phyloP scores from a whole-genome alignment of 495 filamentous ascomycete species.

The Aspergillus asperescens region DNA sequence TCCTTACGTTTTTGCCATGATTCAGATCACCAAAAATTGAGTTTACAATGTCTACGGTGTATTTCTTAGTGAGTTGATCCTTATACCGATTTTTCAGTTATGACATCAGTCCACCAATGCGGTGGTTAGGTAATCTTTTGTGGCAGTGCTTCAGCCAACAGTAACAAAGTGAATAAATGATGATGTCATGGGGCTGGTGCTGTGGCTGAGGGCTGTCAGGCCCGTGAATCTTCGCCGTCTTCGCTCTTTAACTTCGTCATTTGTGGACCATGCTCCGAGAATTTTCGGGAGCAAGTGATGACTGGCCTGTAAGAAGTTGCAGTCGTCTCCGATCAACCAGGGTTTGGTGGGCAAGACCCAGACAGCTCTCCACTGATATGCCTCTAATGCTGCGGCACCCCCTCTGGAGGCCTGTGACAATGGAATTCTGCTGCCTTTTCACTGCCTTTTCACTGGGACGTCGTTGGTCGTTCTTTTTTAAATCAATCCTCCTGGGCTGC shows the following conservation, averaged over 20 bases:
- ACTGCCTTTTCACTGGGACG: conserved; percentile 13
- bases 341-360: not conserved
- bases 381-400: conserved; percentile 6
- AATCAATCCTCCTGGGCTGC: not conserved
- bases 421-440: conserved; percentile 22
- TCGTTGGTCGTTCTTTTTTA: not conserved
- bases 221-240: not conserved
- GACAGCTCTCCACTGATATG: conserved; percentile 16
- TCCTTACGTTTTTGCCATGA: not conserved
- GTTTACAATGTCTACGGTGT: not conserved
- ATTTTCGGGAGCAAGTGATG: not conserved
- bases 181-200: conserved; percentile 12
- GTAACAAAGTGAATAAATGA: too few species aligned
- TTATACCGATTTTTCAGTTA: too few species aligned
- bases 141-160: not conserved
- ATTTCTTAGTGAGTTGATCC: too few species aligned
- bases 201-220: too few species aligned
- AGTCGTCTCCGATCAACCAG: not conserved
- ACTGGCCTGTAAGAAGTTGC: conserved; percentile 8
- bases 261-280: conserved; percentile 14
- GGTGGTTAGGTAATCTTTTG: not conserved
- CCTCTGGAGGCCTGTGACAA: conserved; percentile 14
- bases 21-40: not conserved
- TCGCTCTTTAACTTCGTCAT: conserved; percentile 8
- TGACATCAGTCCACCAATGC: too few species aligned